phyloP scores from a whole-genome alignment of 371 early-diverging fungal species.

The Mycotypha africana region DNA sequence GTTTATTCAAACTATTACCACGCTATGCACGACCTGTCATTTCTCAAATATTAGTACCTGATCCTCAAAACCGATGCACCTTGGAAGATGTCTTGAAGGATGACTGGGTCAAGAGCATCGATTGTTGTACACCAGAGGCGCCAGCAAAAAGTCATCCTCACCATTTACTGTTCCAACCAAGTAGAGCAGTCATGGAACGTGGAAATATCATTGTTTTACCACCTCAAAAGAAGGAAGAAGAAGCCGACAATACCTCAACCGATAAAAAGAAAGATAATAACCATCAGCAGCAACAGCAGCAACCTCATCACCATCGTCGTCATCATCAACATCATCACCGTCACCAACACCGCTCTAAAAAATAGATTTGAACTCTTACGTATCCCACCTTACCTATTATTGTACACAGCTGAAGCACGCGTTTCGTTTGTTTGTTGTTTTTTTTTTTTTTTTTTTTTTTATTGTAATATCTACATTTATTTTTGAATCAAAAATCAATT shows the following conservation, averaged over 20 bases:
- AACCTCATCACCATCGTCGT: neutral
- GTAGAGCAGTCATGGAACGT: conserved; percentile 15
- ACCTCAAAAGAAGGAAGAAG: conserved; percentile 1
- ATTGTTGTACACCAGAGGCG: conserved; percentile 35
- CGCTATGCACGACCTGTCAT: conserved; percentile 36
- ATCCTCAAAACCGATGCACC: conserved; percentile 43
- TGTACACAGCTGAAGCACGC: no score
- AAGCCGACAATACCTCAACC: neutral
- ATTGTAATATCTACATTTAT: no score
- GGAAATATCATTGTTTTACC: conserved; percentile 21
- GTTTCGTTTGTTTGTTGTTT: no score
- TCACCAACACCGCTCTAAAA: no score
- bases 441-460: neutral
- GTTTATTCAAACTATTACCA: conserved; percentile 42
- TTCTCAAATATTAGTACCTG: conserved; percentile 38
- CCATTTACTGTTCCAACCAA: conserved; percentile 28
- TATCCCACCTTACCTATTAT: no score
- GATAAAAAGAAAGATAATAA: conserved; percentile 1
- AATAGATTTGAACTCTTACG: no score
- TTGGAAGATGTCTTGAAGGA: conserved; percentile 41
- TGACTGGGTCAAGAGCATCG: conserved; percentile 50
- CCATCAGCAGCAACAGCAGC: no score
- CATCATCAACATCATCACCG: neutral
- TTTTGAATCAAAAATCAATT: no score
- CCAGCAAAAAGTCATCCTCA: conserved; percentile 32